Base-by-base conservation (phyloP, 1,284 basidiomycete genomes). In the Ganoderma lucidum region DNA sequence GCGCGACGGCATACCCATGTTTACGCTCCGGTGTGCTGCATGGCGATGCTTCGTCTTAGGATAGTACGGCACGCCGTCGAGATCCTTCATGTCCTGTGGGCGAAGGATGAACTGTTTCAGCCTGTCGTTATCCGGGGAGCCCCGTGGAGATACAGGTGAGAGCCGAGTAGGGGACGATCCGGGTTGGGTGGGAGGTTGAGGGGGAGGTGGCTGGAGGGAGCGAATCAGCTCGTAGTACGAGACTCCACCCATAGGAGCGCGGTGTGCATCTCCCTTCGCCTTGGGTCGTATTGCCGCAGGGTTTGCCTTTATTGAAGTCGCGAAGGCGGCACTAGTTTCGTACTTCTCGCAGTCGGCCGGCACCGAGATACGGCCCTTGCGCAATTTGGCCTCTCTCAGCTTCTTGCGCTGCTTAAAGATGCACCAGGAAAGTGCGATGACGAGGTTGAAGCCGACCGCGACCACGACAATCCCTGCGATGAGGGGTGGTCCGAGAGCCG, bases 381-480 rank as follows among this genome's bases (percentile, higher is more conserved):
- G 70, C 60, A 67, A 63, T 37, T 44, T 61, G 14, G 37, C 32
- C 48, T 63, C 65, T 59, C 44, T 64, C 35, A 59, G 45, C 58
- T 62, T 64, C 41, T 58, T 70, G 15, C 70, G 71, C 63, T 66
- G 62, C 23, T 66, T 71, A 35, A 75, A 37, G 28, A 73, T 23
- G 28, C 67, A 75, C 73, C 73, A 77, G n/a, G 70, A 63, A 6
- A 73, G 51, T 23, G 72, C 65, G 51, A 77, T 64, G 51, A 70
- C 51, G 37, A 76, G n/a, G 70, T 75, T 78, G 41, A 78, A 64
- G 15, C 63, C 70, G n/a, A 72, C 69, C 8, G 73, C 71, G 10
- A 72, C 71, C 51, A 72, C 74, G 45, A 74, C 68, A 45, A 76
- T 73, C 15, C 74, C 76, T 32, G 71, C 72, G 56, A 77, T 72